phyloP scores from a whole-genome alignment of 305 asterid species.

The Salvia sclarea region DNA sequence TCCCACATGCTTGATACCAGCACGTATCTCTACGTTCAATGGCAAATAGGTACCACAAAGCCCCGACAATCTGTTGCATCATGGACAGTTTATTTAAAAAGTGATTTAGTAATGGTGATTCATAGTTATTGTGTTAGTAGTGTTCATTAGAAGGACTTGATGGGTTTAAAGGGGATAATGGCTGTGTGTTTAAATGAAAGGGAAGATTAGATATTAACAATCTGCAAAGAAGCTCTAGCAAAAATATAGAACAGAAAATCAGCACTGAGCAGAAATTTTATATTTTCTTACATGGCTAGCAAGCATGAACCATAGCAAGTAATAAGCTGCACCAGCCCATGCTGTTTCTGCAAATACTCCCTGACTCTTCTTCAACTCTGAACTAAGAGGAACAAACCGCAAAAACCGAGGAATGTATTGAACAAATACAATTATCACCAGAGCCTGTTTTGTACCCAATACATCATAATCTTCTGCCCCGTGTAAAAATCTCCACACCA shows the following conservation, averaged over 20 bases:
- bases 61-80: constrained; percentile 74
- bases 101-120: too few species aligned
- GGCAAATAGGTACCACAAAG: constrained; percentile 88
- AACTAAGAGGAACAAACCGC: constrained; percentile 74
- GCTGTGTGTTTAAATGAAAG: too few species aligned
- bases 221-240: too few species aligned
- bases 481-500: constrained; percentile 76
- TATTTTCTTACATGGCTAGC: constrained; percentile 87
- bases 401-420: constrained; percentile 83
- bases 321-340: constrained; percentile 99
- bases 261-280: background rate
- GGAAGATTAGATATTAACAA: too few species aligned
- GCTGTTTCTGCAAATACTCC: constrained; percentile 98
- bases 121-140: too few species aligned
- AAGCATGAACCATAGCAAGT: constrained; percentile 85
- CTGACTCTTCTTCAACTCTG: constrained; percentile 88
- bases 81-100: constrained; percentile 15
- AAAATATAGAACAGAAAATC: constrained; percentile 1
- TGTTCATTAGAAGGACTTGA: too few species aligned
- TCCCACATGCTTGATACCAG: constrained; percentile 71
- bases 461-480: constrained; percentile 70
- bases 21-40: constrained; percentile 85
- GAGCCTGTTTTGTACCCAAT: constrained; percentile 68
- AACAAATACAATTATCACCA: constrained; percentile 65
- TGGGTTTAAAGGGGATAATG: too few species aligned